Base-by-base conservation (phyloP, 1,139 yeast species). In the Yamadazyma atmosphaerica region DNA sequence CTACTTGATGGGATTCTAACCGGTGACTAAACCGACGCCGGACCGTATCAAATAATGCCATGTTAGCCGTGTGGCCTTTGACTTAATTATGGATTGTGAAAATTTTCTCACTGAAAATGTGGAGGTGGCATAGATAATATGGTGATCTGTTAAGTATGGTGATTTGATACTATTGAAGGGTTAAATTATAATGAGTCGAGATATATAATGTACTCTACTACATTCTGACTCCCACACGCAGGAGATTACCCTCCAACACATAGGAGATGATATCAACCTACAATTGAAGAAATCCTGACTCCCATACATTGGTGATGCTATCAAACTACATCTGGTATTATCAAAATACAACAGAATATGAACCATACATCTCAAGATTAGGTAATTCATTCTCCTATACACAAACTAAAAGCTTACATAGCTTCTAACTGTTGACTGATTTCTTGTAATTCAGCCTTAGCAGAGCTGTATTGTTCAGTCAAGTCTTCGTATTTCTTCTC, bases 401-500 rank as follows among this genome's bases (percentile, higher is more conserved):
- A 28, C 31, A 16, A 14, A 12, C n/a, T 4, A 26, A 13, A 4
- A 6, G 11, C 33, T 69, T 80, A 86, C 71, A 86, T 79, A 55
- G 87, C 83, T 67, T 89, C 96, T 68, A 89, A 83, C 72, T 89
- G 96, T 64, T 86, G 88, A 65, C 87, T 82, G 72, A 92, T 89
- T 72, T 90, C 97, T 50, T 86, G 94, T 72, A 92, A 79, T 71
- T 92, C 98, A 50, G 87, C 79, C 77, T 86, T 85, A 53, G 95
- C 90, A 52, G 81, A 74, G 57, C 75, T 73, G 79, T 88, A 82
- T 69, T 90, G 84, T 61, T 77, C 83, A 52, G 85, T 74, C 66
- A 92, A 74, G 59, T 88, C 96, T 72, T 92, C 98, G 61, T 75
- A 85, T 73, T 88, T 89, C 74, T 80, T 79, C 74, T 92, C 98